Evolutionary conservation across 495 filamentous ascomycete genomes (phyloP).

Genomic region (Podospora pseudopauciseta): DNA sequence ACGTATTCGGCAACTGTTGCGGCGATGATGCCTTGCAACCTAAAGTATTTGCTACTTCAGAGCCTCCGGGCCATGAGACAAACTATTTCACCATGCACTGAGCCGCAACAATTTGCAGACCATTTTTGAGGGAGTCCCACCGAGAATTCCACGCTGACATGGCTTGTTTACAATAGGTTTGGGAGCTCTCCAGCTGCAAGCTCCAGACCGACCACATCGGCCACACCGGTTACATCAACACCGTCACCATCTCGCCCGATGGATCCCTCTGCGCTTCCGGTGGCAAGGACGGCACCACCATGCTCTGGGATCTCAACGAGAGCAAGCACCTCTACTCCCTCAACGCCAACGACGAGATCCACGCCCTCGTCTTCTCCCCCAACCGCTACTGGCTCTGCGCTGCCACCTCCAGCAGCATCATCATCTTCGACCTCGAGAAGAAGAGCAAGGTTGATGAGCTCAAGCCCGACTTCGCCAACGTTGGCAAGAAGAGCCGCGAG

Average conservation of each 20-base stretch:
- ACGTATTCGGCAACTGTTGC: neutral
- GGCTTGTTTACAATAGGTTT: slow-evolving; percentile 61
- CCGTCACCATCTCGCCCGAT: slow-evolving; percentile 99
- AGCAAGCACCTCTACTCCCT: slow-evolving; percentile 99
- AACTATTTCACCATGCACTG: slow-evolving; percentile 81
- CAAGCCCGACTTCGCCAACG: slow-evolving; percentile 94
- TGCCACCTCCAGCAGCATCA: slow-evolving; percentile 92
- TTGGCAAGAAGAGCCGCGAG: slow-evolving; percentile 98
- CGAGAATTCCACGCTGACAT: slow-evolving; percentile 12
- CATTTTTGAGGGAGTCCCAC: slow-evolving; percentile 8
- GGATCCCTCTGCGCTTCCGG: slow-evolving; percentile 98
- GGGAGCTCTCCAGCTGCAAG: slow-evolving; percentile 98
- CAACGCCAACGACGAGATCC: slow-evolving; percentile 99
- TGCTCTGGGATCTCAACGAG: slow-evolving; percentile 99
- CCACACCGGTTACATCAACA: slow-evolving; percentile 99
- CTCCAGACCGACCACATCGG: slow-evolving; percentile 99
- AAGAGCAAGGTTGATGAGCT: slow-evolving; percentile 99
- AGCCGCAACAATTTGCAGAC: slow-evolving; percentile 33
- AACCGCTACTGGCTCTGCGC: slow-evolving; percentile 99
- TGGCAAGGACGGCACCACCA: slow-evolving; percentile 99
- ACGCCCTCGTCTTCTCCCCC: slow-evolving; percentile 99
- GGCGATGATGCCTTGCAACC: slow-evolving; percentile 82
- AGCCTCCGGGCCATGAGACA: slow-evolving; percentile 97
- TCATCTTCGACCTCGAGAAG: slow-evolving; percentile 99
- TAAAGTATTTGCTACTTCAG: slow-evolving; percentile 99